These are phyloP conservation scores for Orbilia oligospora DNA, from an alignment of 2,329 filamentous ascomycete genomes.

Conservation along the genomic window DNA sequence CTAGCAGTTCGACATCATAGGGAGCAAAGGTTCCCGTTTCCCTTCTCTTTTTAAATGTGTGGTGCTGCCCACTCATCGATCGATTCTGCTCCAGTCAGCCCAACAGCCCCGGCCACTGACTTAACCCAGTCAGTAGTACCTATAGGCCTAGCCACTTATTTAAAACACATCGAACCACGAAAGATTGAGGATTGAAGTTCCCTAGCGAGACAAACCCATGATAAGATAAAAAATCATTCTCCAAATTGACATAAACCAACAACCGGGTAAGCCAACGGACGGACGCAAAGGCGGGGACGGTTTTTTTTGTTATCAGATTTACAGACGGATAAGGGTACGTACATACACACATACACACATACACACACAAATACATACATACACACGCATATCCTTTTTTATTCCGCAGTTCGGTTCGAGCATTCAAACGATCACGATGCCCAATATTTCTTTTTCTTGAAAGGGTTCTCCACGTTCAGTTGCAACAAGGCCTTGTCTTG, in stretches of 20 bases:
- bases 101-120: slow-evolving; percentile 40
- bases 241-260: not conserved
- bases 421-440: slow-evolving; percentile 27
- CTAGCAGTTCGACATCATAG: slow-evolving; percentile 48
- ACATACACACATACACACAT: not conserved
- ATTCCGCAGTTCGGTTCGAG: slow-evolving; percentile 18
- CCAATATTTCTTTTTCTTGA: slow-evolving; percentile 34
- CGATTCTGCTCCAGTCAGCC: slow-evolving; percentile 26
- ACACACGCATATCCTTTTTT: not conserved
- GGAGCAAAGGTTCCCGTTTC: slow-evolving; percentile 25
- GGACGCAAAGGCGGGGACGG: not conserved
- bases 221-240: slow-evolving; percentile 8
- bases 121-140: slow-evolving; percentile 23
- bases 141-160: slow-evolving; percentile 10
- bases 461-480: slow-evolving; percentile 43
- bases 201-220: slow-evolving; percentile 8
- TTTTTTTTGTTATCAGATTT: slow-evolving; percentile 7
- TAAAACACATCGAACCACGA: not conserved
- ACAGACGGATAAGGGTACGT: slow-evolving; percentile 22
- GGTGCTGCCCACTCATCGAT: slow-evolving; percentile 36
- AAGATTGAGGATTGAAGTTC: not conserved
- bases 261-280: slow-evolving; percentile 13
- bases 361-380: not conserved
- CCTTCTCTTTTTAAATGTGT: slow-evolving; percentile 42
- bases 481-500: slow-evolving; percentile 23